A percentile compares a stretch with the other conserved stretches of the same genome.
phyloP scores from a whole-genome alignment of 257 asterid genomes.

The Thymus quinquecostatus region DNA sequence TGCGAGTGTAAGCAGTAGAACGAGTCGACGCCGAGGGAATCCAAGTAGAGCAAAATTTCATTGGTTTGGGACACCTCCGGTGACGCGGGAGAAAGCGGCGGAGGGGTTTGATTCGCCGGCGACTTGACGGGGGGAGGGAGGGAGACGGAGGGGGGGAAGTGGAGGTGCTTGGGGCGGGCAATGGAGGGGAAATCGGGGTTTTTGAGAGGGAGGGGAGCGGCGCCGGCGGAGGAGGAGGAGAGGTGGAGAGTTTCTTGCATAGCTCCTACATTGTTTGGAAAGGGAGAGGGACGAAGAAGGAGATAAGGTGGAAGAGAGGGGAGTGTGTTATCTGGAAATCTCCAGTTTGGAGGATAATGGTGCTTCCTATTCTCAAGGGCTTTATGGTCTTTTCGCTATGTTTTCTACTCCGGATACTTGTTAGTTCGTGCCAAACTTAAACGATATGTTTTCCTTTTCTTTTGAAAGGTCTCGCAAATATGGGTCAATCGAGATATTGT shows the following conservation, averaged over 20 bases:
- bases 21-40: conserved; percentile 82
- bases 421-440: no score
- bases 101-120: conserved; percentile 29
- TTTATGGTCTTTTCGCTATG: no score
- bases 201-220: conserved; percentile 35
- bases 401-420: no score
- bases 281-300: not conserved
- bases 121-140: conserved; percentile 32
- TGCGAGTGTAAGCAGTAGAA: conserved; percentile 59
- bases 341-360: not conserved
- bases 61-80: conserved; percentile 40
- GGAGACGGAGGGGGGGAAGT: conserved; percentile 41
- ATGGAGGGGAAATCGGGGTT: conserved; percentile 39
- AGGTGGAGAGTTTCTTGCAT: conserved; percentile 34
- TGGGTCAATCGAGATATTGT: no score
- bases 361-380: not conserved
- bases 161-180: conserved; percentile 41
- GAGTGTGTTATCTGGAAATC: conserved; percentile 15
- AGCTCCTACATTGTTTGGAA: conserved; percentile 10
- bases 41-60: conserved; percentile 72
- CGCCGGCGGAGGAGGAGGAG: conserved; percentile 33
- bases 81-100: conserved; percentile 33
- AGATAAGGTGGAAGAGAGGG: conserved; percentile 19
- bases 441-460: no score
- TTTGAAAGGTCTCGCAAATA: no score